phyloP scores from a whole-genome alignment of 768 basidiomycete genomes.

The Boletus reticulatus region DNA sequence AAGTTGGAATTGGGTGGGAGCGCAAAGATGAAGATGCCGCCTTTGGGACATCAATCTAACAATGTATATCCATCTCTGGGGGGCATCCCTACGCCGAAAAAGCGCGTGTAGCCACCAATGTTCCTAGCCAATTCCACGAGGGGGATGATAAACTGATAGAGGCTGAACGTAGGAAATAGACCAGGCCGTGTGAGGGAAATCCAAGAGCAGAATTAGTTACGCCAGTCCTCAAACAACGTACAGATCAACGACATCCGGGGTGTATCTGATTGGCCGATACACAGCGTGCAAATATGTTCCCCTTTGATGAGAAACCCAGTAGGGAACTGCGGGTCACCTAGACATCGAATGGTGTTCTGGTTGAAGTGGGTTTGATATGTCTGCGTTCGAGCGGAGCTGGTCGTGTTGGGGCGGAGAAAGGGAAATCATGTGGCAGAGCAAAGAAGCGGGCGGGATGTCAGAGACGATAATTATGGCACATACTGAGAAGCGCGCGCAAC shows the following conservation, averaged over 20 bases:
- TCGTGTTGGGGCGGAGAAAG: conserved; percentile 34
- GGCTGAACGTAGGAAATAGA: neutral
- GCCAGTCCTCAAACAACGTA: neutral
- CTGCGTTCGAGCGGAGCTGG: conserved; percentile 35
- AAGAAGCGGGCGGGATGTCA: conserved; percentile 15
- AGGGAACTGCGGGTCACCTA: too few relatives aligned
- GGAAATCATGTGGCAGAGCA: conserved; percentile 24
- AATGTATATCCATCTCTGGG: neutral
- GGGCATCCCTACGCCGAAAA: neutral
- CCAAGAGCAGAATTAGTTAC: neutral
- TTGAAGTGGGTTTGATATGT: too few relatives aligned
- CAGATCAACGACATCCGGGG: neutral
- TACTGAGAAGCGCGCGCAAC: neutral
- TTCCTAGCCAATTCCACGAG: neutral
- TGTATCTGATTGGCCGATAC: too few relatives aligned
- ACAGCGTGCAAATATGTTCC: neutral
- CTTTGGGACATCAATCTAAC: neutral
- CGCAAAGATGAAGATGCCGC: neutral
- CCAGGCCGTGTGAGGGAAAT: conserved; percentile 3
- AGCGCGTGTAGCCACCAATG: neutral
- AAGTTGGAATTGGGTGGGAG: neutral
- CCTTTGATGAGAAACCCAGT: neutral
- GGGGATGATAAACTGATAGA: neutral
- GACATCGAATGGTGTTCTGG: neutral
- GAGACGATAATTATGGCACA: conserved; percentile 27